Conservation (phyloP, 2,329 filamentous ascomycete genomes). For the Aspergillus versicolor region DNA sequence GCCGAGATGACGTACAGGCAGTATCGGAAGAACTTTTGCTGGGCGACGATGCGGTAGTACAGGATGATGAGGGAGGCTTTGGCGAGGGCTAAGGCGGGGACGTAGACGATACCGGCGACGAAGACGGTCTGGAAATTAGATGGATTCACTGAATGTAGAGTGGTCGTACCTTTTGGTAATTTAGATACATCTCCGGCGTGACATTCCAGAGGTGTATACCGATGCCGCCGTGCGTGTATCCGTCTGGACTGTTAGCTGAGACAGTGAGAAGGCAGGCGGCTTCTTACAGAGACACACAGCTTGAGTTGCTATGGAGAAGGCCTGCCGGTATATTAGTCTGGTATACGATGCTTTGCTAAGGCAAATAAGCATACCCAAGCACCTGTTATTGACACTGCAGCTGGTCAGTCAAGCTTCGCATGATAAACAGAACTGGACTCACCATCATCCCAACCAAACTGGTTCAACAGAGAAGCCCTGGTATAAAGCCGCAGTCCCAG, state of each 20-base stretch:
- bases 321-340: conserved; percentile 5
- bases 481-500: conserved; percentile 11
- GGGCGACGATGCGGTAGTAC: conserved; percentile 22
- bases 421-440: not conserved
- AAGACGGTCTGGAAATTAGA: conserved; percentile 16
- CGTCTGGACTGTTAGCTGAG: conserved; percentile 8
- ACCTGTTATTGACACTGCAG: conserved; percentile 21
- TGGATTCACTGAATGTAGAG: not conserved
- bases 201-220: conserved; percentile 25
- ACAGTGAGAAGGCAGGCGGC: not conserved
- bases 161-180: conserved; percentile 19
- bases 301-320: conserved; percentile 18
- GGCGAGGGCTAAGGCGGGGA: conserved; percentile 23
- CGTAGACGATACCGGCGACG: conserved; percentile 21
- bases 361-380: conserved; percentile 19
- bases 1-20: conserved; percentile 15
- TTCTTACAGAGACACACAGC: conserved; percentile 15
- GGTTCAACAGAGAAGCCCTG: conserved; percentile 7
- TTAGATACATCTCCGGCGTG: conserved; percentile 14
- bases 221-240: conserved; percentile 18
- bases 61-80: conserved; percentile 26
- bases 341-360: not conserved
- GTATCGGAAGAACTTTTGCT: conserved; percentile 12
- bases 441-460: conserved; percentile 24
- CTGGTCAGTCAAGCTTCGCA: not conserved